These are phyloP conservation scores for Capsicum baccatum DNA, from an alignment of 257 asterid species.

Conservation along the genomic window DNA sequence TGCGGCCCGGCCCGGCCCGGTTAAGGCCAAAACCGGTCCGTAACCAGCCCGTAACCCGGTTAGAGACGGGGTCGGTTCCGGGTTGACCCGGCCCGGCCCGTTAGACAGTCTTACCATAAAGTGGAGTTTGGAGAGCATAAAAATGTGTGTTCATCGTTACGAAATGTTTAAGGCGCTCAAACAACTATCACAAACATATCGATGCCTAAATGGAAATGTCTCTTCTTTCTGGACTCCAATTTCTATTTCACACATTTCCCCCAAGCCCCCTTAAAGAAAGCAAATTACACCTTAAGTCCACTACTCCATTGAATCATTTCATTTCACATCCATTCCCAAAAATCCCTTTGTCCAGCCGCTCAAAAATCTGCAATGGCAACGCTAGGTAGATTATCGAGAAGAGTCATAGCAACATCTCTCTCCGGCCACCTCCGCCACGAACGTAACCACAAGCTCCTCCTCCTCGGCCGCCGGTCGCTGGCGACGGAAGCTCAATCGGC, in stretches of 20 bases:
- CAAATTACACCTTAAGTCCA: neutral
- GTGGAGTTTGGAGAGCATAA: too few species aligned
- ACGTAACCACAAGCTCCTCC: conserved; percentile 31
- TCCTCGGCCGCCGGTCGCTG: conserved; percentile 41
- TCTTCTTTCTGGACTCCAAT: neutral
- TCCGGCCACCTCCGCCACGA: conserved; percentile 29
- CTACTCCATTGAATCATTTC: conserved; percentile 8
- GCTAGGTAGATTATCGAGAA: conserved; percentile 62
- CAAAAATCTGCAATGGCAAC: conserved; percentile 58
- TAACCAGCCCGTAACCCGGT: too few species aligned
- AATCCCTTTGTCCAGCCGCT: neutral
- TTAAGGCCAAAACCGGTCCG: too few species aligned
- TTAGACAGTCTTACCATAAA: too few species aligned
- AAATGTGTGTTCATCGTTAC: too few species aligned
- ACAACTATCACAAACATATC: neutral
- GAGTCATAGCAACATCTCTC: conserved; percentile 56
- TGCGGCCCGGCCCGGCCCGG: too few species aligned
- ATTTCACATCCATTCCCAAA: conserved; percentile 10
- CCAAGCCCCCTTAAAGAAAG: neutral
- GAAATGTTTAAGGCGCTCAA: too few species aligned
- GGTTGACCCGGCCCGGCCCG: too few species aligned
- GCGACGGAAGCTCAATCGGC: conserved; percentile 54
- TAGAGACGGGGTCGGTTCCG: too few species aligned
- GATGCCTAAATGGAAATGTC: neutral
- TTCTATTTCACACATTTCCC: neutral